phyloP scores from a whole-genome alignment of 768 basidiomycete genomes.

The Pisolithus tinctorius region DNA sequence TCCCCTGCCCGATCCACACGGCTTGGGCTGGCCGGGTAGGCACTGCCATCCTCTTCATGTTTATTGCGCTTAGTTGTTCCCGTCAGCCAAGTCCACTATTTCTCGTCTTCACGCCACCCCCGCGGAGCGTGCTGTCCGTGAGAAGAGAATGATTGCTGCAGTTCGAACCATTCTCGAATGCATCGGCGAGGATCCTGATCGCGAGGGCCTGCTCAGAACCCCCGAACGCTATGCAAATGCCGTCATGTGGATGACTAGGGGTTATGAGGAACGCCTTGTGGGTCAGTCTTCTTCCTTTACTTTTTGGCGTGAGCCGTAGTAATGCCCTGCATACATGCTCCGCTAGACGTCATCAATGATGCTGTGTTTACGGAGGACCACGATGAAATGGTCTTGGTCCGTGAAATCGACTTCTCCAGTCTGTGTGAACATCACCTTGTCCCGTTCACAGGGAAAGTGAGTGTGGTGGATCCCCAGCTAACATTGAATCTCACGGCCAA shows the following conservation, averaged over 20 bases:
- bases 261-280: slow-evolving; percentile 92
- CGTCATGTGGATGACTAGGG: slow-evolving; percentile 97
- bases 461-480: slow-evolving; percentile 17
- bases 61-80: slow-evolving; percentile 6
- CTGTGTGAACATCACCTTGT: slow-evolving; percentile 98
- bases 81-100: slow-evolving; percentile 81
- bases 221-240: slow-evolving; percentile 97
- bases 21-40: slow-evolving; percentile 90
- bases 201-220: slow-evolving; percentile 87
- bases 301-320: slow-evolving; percentile 3
- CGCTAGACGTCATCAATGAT: slow-evolving; percentile 92
- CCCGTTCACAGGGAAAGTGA: slow-evolving; percentile 93
- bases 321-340: slow-evolving; percentile 8
- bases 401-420: slow-evolving; percentile 95
- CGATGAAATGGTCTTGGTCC: slow-evolving; percentile 98
- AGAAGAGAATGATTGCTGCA: slow-evolving; percentile 73
- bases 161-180: slow-evolving; percentile 92
- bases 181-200: slow-evolving; percentile 95
- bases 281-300: slow-evolving; percentile 39
- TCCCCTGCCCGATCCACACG: slow-evolving; percentile 50
- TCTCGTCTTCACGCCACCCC: slow-evolving; percentile 77
- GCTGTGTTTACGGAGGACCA: slow-evolving; percentile 98
- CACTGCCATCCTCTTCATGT: slow-evolving; percentile 9
- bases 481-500: slow-evolving; percentile 11
- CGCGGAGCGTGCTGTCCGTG: slow-evolving; percentile 62